Percentiles rank a stretch among this genome's conserved stretches.
Evolutionary conservation across 2,329 filamentous ascomycete species (phyloP).

Genomic region (Trichoderma sp.): DNA sequence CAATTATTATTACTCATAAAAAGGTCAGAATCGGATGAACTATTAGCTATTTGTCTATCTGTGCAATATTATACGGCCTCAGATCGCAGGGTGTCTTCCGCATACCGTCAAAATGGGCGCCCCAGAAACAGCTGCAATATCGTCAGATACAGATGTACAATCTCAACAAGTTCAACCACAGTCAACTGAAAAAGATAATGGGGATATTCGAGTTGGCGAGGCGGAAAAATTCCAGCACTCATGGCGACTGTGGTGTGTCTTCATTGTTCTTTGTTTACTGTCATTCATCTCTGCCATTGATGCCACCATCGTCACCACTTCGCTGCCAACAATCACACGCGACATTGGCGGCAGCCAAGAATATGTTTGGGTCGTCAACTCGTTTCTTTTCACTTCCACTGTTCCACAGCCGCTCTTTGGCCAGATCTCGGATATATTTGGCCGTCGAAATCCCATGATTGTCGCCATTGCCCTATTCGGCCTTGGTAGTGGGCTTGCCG

Average conservation of each 20-base stretch:
- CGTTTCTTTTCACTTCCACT: background rate
- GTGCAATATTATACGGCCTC: background rate
- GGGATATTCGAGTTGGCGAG: background rate
- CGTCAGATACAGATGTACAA: background rate
- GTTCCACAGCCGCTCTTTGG: constrained; percentile 49
- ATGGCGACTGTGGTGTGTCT: constrained; percentile 4
- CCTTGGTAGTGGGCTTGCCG: constrained; percentile 52
- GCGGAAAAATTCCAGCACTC: background rate
- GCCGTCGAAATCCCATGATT: constrained; percentile 47
- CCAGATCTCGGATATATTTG: constrained; percentile 55
- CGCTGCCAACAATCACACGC: background rate
- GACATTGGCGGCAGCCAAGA: background rate
- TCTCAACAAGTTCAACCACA: background rate
- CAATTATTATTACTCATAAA: background rate
- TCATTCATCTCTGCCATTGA: background rate
- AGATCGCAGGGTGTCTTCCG: background rate
- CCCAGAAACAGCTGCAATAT: background rate
- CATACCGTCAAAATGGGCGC: background rate
- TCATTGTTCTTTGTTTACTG: background rate
- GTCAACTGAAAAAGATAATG: background rate
- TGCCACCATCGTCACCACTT: constrained; percentile 5
- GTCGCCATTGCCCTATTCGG: constrained; percentile 48
- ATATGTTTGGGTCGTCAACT: constrained; percentile 5
- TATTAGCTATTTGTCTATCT: background rate
- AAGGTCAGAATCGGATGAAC: background rate